Evolutionary conservation across 768 basidiomycete genomes (phyloP).

Genomic region (Serendipita sp.): DNA sequence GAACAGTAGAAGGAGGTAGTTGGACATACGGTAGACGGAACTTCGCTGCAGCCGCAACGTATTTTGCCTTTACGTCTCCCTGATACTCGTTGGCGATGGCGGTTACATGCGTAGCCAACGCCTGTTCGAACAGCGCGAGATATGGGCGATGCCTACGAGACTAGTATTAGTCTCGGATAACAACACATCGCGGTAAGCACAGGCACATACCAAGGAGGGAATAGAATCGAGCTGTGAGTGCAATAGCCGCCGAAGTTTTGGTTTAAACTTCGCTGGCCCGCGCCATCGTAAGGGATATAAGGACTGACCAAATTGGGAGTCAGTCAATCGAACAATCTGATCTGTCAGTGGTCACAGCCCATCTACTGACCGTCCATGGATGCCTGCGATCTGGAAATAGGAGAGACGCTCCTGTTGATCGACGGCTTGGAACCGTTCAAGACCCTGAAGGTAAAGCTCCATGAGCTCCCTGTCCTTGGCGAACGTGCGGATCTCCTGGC

Average conservation of each 20-base stretch:
- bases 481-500: slow-evolving; percentile 8
- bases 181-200: neutral
- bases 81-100: slow-evolving; percentile 29
- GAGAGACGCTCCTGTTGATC: slow-evolving; percentile 23
- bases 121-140: slow-evolving; percentile 38
- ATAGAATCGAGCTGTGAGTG: slow-evolving; percentile 35
- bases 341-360: neutral
- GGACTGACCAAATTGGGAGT: slow-evolving; percentile 19
- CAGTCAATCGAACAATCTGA: neutral
- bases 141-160: slow-evolving; percentile 36
- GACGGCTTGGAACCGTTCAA: slow-evolving; percentile 17
- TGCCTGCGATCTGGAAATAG: slow-evolving; percentile 33
- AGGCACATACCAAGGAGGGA: slow-evolving; percentile 30
- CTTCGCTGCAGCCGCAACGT: neutral
- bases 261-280: slow-evolving; percentile 18
- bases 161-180: neutral
- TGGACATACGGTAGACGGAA: neutral
- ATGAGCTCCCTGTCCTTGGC: neutral
- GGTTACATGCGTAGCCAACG: slow-evolving; percentile 26
- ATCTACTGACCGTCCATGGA: slow-evolving; percentile 28
- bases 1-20: neutral
- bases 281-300: slow-evolving; percentile 29
- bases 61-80: slow-evolving; percentile 16
- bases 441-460: slow-evolving; percentile 7
- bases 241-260: slow-evolving; percentile 32